These are phyloP conservation scores for Eutypa lata DNA, from an alignment of 2,329 filamentous ascomycete genomes.

Conservation along the genomic window DNA sequence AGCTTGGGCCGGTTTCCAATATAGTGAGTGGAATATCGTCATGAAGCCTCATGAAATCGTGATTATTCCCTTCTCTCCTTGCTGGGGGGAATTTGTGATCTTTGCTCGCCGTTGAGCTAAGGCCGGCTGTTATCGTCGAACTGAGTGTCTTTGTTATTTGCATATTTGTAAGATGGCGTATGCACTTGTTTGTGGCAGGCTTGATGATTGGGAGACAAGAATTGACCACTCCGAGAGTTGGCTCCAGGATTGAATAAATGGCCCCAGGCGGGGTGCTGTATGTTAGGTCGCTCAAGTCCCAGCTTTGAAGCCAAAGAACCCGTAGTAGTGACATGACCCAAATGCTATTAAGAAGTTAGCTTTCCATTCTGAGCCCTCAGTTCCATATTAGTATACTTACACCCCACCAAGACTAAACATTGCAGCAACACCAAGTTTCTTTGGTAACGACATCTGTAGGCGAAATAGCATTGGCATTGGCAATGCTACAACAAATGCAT, in stretches of 20 bases:
- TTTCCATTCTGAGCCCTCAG: background rate
- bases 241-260: conserved; percentile 9
- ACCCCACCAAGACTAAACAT: conserved; percentile 15
- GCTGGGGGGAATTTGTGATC: background rate
- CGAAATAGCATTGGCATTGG: conserved; percentile 12
- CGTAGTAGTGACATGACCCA: conserved; percentile 5
- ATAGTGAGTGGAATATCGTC: background rate
- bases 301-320: background rate
- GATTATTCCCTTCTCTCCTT: background rate
- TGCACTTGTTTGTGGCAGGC: conserved; percentile 2
- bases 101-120: background rate
- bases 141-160: background rate
- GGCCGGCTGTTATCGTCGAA: background rate
- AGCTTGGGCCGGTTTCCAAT: no score
- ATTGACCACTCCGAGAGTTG: conserved; percentile 11
- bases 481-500: conserved; percentile 7
- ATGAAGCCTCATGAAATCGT: background rate
- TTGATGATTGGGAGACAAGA: conserved; percentile 11
- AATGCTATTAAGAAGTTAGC: conserved; percentile 1
- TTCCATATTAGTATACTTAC: conserved; percentile 7
- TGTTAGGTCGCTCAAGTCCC: conserved; percentile 6
- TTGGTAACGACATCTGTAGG: conserved; percentile 5
- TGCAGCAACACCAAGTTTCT: conserved; percentile 4
- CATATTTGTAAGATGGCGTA: background rate
- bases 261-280: background rate